Conservation (phyloP, 495 filamentous ascomycete species). For the Aspergillus ellipticus region DNA sequence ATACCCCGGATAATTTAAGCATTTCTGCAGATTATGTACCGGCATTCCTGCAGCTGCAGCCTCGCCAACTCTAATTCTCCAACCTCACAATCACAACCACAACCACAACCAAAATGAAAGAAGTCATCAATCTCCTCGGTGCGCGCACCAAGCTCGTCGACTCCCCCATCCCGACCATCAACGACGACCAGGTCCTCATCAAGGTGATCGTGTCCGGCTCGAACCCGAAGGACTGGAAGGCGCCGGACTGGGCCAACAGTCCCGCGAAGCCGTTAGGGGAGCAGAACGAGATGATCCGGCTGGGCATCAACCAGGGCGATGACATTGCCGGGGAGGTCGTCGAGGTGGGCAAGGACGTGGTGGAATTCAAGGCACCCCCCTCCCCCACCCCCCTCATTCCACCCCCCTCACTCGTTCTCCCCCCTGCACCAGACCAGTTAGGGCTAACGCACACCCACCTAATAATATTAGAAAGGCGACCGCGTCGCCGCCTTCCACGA, state of each 20-base stretch:
- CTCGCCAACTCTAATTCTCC: neutral
- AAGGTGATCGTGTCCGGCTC: constrained; percentile 64
- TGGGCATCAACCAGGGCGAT: constrained; percentile 56
- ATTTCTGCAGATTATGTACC: neutral
- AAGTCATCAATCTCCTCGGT: constrained; percentile 16
- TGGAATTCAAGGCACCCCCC: constrained; percentile 49
- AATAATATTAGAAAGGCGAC: constrained; percentile 47
- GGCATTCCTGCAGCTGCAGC: neutral
- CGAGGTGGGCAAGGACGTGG: constrained; percentile 55
- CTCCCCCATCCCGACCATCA: constrained; percentile 51
- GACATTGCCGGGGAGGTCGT: constrained; percentile 68
- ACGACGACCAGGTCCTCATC: constrained; percentile 63
- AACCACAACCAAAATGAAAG: constrained; percentile 12
- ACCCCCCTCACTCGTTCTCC: no score
- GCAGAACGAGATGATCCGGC: neutral
- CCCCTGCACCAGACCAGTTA: no score
- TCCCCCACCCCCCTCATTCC: no score
- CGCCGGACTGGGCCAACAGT: constrained; percentile 22
- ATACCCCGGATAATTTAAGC: no score
- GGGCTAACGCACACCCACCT: neutral
- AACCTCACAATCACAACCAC: neutral
- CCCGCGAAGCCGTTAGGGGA: constrained; percentile 14
- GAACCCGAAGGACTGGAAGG: constrained; percentile 80
- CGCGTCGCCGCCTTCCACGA: constrained; percentile 71
- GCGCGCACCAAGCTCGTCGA: constrained; percentile 13